phyloP scores from a whole-genome alignment of 1,139 yeast genomes.

The Nakaseomyces delphensis region DNA sequence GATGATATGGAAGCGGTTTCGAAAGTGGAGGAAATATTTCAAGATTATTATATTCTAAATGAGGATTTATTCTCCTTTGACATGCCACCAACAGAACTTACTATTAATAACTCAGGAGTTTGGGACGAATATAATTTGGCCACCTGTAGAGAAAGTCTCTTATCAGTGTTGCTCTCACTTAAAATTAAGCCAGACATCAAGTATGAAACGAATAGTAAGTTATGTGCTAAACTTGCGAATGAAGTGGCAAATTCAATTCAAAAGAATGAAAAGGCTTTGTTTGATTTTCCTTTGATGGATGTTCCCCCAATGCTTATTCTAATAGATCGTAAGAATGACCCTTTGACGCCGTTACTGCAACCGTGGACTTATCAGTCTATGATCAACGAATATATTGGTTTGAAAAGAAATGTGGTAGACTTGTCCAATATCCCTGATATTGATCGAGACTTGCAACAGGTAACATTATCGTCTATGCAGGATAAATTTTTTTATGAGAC shows the following conservation, averaged over 20 bases:
- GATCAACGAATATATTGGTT: slow-evolving; percentile 88
- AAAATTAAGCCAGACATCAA: slow-evolving; percentile 71
- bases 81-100: slow-evolving; percentile 19
- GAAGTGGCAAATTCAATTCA: slow-evolving; percentile 55
- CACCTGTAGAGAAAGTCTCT: slow-evolving; percentile 44
- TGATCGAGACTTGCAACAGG: slow-evolving; percentile 44
- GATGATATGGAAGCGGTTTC: slow-evolving; percentile 78
- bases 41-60: slow-evolving; percentile 71
- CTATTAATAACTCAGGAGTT: slow-evolving; percentile 18
- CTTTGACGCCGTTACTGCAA: slow-evolving; percentile 78
- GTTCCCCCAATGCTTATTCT: slow-evolving; percentile 69
- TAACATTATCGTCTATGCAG: slow-evolving; percentile 55
- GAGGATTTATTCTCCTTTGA: slow-evolving; percentile 52
- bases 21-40: slow-evolving; percentile 72
- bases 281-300: slow-evolving; percentile 58
- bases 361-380: slow-evolving; percentile 99
- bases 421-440: slow-evolving; percentile 37
- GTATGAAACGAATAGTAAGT: slow-evolving; percentile 48
- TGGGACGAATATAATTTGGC: slow-evolving; percentile 46
- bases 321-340: slow-evolving; percentile 80
- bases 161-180: slow-evolving; percentile 62
- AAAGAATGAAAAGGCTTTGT: slow-evolving; percentile 48
- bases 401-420: slow-evolving; percentile 70
- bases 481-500: slow-evolving; percentile 73
- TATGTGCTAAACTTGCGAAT: slow-evolving; percentile 51